Base-by-base conservation (phyloP, 73 alveolate species). In the Paramecium sexaurelia region DNA sequence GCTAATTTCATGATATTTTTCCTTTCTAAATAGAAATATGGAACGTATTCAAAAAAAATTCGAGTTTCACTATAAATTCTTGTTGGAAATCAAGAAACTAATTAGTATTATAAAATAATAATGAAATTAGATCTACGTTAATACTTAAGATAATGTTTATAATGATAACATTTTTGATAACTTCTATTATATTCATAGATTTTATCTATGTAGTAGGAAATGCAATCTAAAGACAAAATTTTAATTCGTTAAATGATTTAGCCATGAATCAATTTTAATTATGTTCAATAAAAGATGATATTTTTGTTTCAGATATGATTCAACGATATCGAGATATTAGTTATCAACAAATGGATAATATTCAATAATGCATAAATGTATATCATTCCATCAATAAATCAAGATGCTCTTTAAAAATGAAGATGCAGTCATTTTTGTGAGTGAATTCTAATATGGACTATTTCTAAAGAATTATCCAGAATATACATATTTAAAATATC, bases 261-360 rank as follows among this genome's bases (percentile, higher is more conserved):
- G 86, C 86, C 43, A 71, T 71, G 86, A 71, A 71, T 71, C 43
- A 71, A 36, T 71, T 71, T 71, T 15, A 71, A 71, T 32, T 71
- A 37, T 71, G 86, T 33, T 35, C 43, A 5, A n/a, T 71, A 4
- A 40, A 32, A 71, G 17, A 71, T 71, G 86, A 71, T 36, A 71
- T 0, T 11, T 71, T 71, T 37, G 6, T 71, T 11, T 71, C 32
- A 32, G 56, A 37, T 4, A 71, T 71, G 86, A 36, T 37, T 71
- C 27, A 71, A 71, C 22, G 86, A 8, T 71, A 71, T 35, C 51
- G 86, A 0, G 57, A 71, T 5, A 35, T 71, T 6, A 37, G 35
- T n/a, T 71, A 32, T n/a, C 32, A 35, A 33, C 19, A 32, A 20
- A 35, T 33, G 27, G 37, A 33, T 1, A 36, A 71, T 33, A 71